Conservation (phyloP, 352 stramenopile species). For the Globisporangium carolinianum region DNA sequence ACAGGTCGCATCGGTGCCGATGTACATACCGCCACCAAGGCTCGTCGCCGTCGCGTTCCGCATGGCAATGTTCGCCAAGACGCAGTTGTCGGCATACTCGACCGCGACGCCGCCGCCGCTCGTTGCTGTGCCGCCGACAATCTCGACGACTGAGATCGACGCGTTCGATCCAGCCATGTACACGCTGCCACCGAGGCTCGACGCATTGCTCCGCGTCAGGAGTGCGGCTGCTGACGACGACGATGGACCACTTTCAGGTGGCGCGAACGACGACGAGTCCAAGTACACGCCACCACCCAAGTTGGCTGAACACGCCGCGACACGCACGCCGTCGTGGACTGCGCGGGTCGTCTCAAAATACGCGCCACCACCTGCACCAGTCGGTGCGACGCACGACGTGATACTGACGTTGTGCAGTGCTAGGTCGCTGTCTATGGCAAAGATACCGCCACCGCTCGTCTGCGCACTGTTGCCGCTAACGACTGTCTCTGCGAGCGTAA, state of each 20-base stretch:
- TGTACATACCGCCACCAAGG: slow-evolving; percentile 24
- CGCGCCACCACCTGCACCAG: slow-evolving; percentile 23
- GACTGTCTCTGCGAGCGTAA: slow-evolving; percentile 11
- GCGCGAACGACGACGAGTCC: slow-evolving; percentile 17
- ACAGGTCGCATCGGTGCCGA: slow-evolving; percentile 18
- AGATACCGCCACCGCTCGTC: slow-evolving; percentile 22
- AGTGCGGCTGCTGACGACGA: background rate
- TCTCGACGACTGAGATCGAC: slow-evolving; percentile 9
- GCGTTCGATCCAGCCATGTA: slow-evolving; percentile 22
- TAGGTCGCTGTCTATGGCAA: slow-evolving; percentile 15
- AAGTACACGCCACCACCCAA: slow-evolving; percentile 29
- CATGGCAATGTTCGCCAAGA: slow-evolving; percentile 13
- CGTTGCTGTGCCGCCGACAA: slow-evolving; percentile 11
- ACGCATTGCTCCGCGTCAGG: slow-evolving; percentile 12
- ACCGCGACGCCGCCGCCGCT: slow-evolving; percentile 25
- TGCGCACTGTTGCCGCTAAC: slow-evolving; percentile 18
- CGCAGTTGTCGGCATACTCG: slow-evolving; percentile 12
- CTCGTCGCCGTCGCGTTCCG: slow-evolving; percentile 13
- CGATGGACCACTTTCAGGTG: background rate
- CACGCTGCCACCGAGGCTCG: slow-evolving; percentile 20
- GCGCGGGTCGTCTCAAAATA: slow-evolving; percentile 14
- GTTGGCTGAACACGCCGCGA: slow-evolving; percentile 16
- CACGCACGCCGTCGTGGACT: slow-evolving; percentile 12
- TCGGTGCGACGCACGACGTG: slow-evolving; percentile 8
- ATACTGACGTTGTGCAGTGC: slow-evolving; percentile 18